Conservation (phyloP, 2,329 filamentous ascomycete genomes). For the Trichoderma sp. region DNA sequence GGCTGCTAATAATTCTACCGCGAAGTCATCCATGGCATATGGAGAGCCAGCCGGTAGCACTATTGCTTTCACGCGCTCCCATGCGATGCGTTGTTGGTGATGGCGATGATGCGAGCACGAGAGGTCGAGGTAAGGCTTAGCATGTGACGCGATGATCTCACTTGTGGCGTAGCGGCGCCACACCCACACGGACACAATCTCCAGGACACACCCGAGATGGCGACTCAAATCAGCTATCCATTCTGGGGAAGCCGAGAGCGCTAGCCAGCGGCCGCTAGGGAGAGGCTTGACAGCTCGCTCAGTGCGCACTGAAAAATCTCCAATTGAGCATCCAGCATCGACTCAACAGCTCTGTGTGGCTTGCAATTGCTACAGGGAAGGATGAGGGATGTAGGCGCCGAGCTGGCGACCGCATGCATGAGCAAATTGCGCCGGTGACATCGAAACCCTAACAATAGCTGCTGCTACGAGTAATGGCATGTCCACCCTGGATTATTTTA, state of each 20-base stretch:
- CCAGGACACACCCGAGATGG: background rate
- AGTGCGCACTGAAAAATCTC: background rate
- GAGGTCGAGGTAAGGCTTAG: conserved; percentile 23
- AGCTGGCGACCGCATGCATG: background rate
- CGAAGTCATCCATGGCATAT: conserved; percentile 47
- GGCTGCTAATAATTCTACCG: conserved; percentile 41
- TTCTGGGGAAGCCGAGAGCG: conserved; percentile 13
- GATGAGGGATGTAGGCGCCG: background rate
- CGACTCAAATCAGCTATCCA: conserved; percentile 5
- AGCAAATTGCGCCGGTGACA: background rate
- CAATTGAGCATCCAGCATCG: background rate
- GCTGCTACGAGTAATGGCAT: background rate
- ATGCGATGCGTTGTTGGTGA: background rate
- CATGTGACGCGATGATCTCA: conserved; percentile 29
- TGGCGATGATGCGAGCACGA: background rate
- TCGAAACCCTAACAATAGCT: conserved; percentile 4
- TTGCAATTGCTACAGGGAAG: background rate
- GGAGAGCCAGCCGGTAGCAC: conserved; percentile 10
- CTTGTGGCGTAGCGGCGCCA: conserved; percentile 26
- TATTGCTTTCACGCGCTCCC: background rate
- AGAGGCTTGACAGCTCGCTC: conserved; percentile 17
- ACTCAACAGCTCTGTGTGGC: background rate
- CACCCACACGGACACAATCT: background rate
- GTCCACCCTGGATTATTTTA: conserved; percentile 10
- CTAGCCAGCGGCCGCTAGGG: conserved; percentile 24